phyloP scores from a whole-genome alignment of 2,329 filamentous ascomycete species.

The Zymoseptoria passerinii region DNA sequence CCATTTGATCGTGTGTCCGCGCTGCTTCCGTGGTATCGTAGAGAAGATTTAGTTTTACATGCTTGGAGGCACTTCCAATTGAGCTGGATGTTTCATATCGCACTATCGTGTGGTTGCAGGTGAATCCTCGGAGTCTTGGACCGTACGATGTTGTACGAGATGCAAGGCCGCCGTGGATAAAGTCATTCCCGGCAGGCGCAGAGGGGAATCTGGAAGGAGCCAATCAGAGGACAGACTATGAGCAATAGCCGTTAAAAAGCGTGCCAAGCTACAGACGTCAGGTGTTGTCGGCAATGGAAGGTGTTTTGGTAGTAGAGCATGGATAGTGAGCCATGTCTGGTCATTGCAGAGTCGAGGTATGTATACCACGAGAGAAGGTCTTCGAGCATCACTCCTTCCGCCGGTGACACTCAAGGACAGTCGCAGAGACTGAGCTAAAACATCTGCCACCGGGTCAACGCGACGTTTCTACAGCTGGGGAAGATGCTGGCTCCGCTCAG shows the following conservation, averaged over 20 bases:
- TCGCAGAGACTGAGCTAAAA: background rate
- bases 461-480: background rate
- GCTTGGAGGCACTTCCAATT: background rate
- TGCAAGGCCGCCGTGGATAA: background rate
- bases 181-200: background rate
- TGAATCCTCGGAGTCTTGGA: background rate
- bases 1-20: slow-evolving; percentile 11
- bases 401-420: background rate
- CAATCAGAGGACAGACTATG: background rate
- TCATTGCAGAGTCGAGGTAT: background rate
- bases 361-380: background rate
- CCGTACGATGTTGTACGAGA: background rate
- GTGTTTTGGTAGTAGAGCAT: background rate
- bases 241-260: background rate
- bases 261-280: background rate
- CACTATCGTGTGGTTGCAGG: background rate
- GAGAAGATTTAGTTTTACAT: background rate
- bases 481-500: background rate
- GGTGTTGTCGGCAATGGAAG: background rate
- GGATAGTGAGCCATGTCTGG: background rate
- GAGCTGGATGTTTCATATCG: background rate
- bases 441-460: background rate
- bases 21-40: background rate
- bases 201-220: background rate
- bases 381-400: background rate